Conservation (phyloP, 2,329 filamentous ascomycete genomes). For the Colletotrichum liriopes region DNA sequence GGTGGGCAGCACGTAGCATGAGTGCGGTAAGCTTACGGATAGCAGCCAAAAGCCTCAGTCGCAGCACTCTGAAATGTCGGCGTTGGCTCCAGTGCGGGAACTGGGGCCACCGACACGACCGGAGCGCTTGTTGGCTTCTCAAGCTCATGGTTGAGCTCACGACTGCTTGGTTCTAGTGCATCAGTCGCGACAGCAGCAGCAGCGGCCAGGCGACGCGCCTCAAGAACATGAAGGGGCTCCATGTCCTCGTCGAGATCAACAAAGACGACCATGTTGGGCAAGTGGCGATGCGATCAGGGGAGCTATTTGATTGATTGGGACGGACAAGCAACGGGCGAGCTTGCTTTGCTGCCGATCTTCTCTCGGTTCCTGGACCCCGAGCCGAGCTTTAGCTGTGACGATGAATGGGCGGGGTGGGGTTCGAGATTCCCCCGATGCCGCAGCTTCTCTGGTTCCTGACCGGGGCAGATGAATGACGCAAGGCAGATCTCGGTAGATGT, state of each 20-base stretch:
- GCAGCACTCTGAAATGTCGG: constrained; percentile 46
- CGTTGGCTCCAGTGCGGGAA: constrained; percentile 22
- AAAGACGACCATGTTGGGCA: constrained; percentile 45
- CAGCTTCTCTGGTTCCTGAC: constrained; percentile 28
- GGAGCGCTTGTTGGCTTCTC: constrained; percentile 19
- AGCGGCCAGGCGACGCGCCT: constrained; percentile 33
- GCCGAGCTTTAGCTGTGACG: constrained; percentile 34
- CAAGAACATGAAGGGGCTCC: constrained; percentile 37
- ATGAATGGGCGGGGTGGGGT: constrained; percentile 33
- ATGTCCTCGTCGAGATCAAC: constrained; percentile 47
- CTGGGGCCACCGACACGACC: background rate
- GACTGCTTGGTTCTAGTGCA: constrained; percentile 26
- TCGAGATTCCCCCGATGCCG: constrained; percentile 41
- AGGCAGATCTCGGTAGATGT: constrained; percentile 31
- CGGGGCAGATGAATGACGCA: constrained; percentile 34
- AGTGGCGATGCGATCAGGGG: background rate
- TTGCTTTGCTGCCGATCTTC: constrained; percentile 33
- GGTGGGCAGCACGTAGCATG: too few relatives aligned
- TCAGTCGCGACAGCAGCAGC: constrained; percentile 37
- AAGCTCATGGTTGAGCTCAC: constrained; percentile 13
- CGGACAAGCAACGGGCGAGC: constrained; percentile 20
- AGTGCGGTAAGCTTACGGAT: constrained; percentile 51
- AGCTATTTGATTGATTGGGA: constrained; percentile 29
- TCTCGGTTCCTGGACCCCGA: constrained; percentile 39
- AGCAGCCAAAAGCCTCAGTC: constrained; percentile 54